Evolutionary conservation across 2,329 filamentous ascomycete species (phyloP).

Genomic region (Ophiostoma populinum): DNA sequence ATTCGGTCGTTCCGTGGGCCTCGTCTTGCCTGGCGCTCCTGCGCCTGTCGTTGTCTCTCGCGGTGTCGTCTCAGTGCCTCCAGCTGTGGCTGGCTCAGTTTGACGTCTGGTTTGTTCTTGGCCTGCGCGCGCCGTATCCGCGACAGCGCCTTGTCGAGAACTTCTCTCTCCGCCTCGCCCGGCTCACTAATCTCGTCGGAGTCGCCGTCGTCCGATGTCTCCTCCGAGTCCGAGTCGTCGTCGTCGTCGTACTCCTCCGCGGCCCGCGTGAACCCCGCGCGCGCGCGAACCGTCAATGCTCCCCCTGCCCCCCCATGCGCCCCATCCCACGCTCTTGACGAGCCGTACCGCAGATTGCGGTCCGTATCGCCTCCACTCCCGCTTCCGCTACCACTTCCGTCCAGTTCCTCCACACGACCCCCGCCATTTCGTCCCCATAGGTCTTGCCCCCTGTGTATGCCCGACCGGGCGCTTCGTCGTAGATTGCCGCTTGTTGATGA

Average conservation of each 20-base stretch:
- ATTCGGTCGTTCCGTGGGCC: slow-evolving; percentile 24
- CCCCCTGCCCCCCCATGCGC: slow-evolving; percentile 20
- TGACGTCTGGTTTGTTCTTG: slow-evolving; percentile 62
- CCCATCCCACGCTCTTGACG: slow-evolving; percentile 29
- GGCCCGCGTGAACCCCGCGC: slow-evolving; percentile 21
- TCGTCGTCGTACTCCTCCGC: slow-evolving; percentile 8
- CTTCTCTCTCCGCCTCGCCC: slow-evolving; percentile 43
- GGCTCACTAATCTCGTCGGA: slow-evolving; percentile 24
- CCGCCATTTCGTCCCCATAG: slow-evolving; percentile 24
- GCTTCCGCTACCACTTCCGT: slow-evolving; percentile 32
- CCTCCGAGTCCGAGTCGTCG: slow-evolving; percentile 14
- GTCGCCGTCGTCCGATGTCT: slow-evolving; percentile 22
- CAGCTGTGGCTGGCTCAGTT: slow-evolving; percentile 63
- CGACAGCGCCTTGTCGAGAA: slow-evolving; percentile 63
- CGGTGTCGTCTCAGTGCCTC: slow-evolving; percentile 57
- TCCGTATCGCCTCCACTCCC: slow-evolving; percentile 30
- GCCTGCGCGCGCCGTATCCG: slow-evolving; percentile 65
- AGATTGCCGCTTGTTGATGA: slow-evolving; percentile 43
- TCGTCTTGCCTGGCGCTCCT: slow-evolving; percentile 14
- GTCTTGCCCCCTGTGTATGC: slow-evolving; percentile 9
- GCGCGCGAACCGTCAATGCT: slow-evolving; percentile 13
- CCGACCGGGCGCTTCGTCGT: slow-evolving; percentile 40
- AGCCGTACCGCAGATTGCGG: slow-evolving; percentile 3
- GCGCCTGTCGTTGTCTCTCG: slow-evolving; percentile 37
- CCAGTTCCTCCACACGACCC: slow-evolving; percentile 47